Evolutionary conservation across 2,329 filamentous ascomycete genomes (phyloP), one percentile per base, ranked within the genome.

Genomic region (Trichoderma guizhouense): DNA sequence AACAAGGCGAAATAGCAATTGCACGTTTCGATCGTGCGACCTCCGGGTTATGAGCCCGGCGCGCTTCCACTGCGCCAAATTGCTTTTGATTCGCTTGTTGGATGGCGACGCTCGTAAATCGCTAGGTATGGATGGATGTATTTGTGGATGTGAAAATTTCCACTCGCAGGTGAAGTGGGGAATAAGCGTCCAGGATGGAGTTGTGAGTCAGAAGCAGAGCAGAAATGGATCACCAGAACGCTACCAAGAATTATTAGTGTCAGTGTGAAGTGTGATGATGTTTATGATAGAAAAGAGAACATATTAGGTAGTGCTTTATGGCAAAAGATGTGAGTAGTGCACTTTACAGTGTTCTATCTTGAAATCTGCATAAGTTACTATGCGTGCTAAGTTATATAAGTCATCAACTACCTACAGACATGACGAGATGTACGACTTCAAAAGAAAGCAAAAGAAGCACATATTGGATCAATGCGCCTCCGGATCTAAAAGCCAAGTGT

Each of bases 41-140:
- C 76, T 77, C 76, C 76, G 76, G 76, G 76, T 77, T 77, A 77
- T 76, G 75, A 76, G 75, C 75, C 75, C 75, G 75, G 75, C 73
- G 76, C 76, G 76, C 76, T 77, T 76, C 76, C 76, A 76, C 76
- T 77, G 76, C 76, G 76, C 76, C 76, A 77, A 76, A 76, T 77
- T 76, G 75, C 75, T 76, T 76, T 74, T 18, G 14, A 71, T 71
- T 18, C 47, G 69, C 51, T 60, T 62, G 68, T 30, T 70, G 58
- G 32, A 5, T 24, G n/a, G 12, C 8, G 7, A 32, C 6, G 4
- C 12, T 21, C 8, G 7, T 43, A 71, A 71, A 60, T 7, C 7
- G 26, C 2, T 65, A 70, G n/a, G 14, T 69, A 51, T 24, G 36
- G 32, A 43, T 34, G n/a, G 55, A 14, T 21, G n/a, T 8, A 21